A percentile compares a stretch with the other conserved stretches of the same genome.
Evolutionary conservation across 495 filamentous ascomycete species (phyloP).

Genomic region (Daldinia grandis): DNA sequence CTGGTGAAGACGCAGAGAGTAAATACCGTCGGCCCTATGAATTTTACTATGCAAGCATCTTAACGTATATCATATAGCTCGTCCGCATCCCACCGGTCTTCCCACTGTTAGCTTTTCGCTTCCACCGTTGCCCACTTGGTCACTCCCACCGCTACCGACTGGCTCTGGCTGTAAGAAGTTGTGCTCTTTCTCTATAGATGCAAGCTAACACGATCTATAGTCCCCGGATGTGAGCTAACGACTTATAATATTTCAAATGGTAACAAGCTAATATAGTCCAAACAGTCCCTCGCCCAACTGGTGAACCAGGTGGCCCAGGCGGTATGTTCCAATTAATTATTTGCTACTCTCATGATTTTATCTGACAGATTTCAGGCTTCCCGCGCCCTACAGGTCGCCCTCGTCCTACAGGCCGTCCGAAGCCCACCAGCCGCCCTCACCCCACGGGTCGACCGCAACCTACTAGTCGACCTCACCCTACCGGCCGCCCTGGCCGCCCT

Average conservation of each 20-base stretch:
- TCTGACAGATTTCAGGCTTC: neutral
- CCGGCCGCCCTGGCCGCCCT: conserved; percentile 2
- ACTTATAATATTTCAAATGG: neutral
- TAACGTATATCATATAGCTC: conserved; percentile 15
- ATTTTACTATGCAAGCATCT: neutral
- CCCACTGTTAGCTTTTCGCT: conserved; percentile 14
- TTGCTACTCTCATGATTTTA: neutral
- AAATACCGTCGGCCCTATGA: neutral
- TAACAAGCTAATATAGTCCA: neutral
- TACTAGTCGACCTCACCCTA: conserved; percentile 8
- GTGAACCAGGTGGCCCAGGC: conserved; percentile 3
- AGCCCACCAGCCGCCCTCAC: conserved; percentile 3
- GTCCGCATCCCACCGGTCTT: conserved; percentile 11
- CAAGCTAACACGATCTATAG: conserved; percentile 3
- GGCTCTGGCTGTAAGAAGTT: conserved; percentile 23
- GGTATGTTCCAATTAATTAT: neutral
- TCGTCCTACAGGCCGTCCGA: conserved; percentile 4
- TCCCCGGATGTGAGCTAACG: conserved; percentile 11
- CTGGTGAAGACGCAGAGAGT: conserved; percentile 5
- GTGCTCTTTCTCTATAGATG: neutral
- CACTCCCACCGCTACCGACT: conserved; percentile 2
- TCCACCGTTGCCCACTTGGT: conserved; percentile 14
- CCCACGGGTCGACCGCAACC: conserved; percentile 5
- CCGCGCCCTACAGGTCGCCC: conserved; percentile 11
- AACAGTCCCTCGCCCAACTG: conserved; percentile 18